Conservation (phyloP, 306 rosid genomes). For the Inga oerstediana region DNA sequence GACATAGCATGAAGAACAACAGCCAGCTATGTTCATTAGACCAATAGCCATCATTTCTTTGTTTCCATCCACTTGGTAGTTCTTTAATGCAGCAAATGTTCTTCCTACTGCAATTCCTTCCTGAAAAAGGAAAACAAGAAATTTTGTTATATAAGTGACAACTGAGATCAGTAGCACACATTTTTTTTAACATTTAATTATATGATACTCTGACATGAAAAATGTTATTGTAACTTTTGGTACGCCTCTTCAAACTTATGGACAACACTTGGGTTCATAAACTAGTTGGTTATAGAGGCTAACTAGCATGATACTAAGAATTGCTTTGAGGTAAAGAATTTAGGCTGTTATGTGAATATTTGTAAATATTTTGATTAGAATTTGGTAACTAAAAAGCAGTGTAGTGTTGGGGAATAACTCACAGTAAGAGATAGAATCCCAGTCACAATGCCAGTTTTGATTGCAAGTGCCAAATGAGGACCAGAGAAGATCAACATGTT, state of each 20-base stretch:
- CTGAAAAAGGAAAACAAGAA: constrained; percentile 43
- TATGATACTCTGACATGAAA: neutral
- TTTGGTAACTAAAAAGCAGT: too few relatives aligned
- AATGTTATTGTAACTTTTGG: neutral
- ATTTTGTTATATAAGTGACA: neutral
- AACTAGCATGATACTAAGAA: too few relatives aligned
- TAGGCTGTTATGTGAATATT: neutral
- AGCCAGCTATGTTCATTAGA: constrained; percentile 93
- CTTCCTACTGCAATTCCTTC: constrained; percentile 99
- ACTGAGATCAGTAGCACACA: neutral
- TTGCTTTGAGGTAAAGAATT: neutral
- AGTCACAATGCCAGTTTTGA: constrained; percentile 88
- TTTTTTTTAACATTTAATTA: neutral
- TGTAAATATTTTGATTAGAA: neutral
- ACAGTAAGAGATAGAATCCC: constrained; percentile 96
- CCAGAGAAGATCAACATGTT: constrained; percentile 85
- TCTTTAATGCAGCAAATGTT: constrained; percentile 84
- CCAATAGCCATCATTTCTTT: constrained; percentile 99
- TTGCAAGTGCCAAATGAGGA: constrained; percentile 67
- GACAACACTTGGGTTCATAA: too few relatives aligned
- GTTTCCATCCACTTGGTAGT: constrained; percentile 99
- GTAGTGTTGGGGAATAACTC: constrained; percentile 32
- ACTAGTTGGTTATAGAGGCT: too few relatives aligned
- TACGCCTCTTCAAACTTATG: neutral
- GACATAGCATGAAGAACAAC: constrained; percentile 91